Base-by-base conservation (phyloP, 148 eudicot genomes). In the Vaccinium corymbosum region DNA sequence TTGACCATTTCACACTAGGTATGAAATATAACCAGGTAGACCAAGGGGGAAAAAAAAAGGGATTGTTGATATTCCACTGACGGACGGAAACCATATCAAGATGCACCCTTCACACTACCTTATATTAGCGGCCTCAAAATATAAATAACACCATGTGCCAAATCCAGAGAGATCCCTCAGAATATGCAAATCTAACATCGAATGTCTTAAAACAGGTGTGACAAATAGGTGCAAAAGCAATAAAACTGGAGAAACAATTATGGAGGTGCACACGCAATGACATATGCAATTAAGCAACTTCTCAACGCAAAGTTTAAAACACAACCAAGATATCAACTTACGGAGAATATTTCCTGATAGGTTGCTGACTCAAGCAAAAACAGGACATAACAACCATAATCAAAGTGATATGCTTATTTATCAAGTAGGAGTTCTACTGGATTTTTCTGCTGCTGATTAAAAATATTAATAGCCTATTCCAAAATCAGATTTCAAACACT, bases 181-280 rank as follows among this genome's bases (percentile, higher is more conserved):
- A 59, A 4, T 20, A 59, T 59, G 25, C 27, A 62, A 61, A 61
- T 61, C 68, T 61, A n/a, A 61, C 25, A 62, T 14, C 59, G 15
- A 56, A 56, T 56, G 68, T 62, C 68, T 62, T 62, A 62, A 17
- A n/a, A n/a, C 12, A 62, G 68, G 71, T 8, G 6, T n/a, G 25
- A 64, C 71, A 64, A 22, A 64, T 22, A 64, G 71, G 12, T 64
- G 71, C 71, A 64, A 22, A 64, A 64, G 71, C 71, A 64, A 64
- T 10, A 64, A 64, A 64, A 22, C 10, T 64, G 32, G 71, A 64
- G 29, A 62, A 27, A 64, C 29, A 64, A 62, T 27, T 22, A 62
- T 3, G 29, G 14, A 62, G 29, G 29, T n/a, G 70, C 70, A 62
- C 27, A 22, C 13, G n/a, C 29, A n/a, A 62, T 4, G 46, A 42